A percentile compares a stretch with the other conserved stretches of the same genome.
Conservation (phyloP, 1,139 yeast species). For the Ogataea hybrid region DNA sequence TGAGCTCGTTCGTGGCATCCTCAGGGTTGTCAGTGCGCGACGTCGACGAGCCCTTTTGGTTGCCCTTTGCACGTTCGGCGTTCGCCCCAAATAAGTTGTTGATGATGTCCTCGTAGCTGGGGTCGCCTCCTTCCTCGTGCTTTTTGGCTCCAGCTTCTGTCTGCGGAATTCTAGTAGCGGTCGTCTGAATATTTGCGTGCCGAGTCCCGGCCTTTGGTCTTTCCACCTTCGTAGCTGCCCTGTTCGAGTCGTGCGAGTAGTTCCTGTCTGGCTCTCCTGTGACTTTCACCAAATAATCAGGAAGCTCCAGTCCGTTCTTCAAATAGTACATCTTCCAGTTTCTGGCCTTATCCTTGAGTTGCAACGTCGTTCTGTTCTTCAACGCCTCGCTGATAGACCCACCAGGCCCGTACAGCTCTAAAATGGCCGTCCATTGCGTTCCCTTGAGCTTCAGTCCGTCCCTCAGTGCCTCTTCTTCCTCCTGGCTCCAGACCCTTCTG, state of each 20-base stretch:
- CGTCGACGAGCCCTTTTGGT: conserved; percentile 1
- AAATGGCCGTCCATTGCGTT: conserved; percentile 88
- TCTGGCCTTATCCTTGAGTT: conserved; percentile 91
- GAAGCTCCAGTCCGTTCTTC: conserved; percentile 69
- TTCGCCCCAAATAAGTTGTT: conserved; percentile 21
- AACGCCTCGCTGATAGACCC: conserved; percentile 81
- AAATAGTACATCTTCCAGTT: conserved; percentile 88
- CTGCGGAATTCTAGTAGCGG: conserved; percentile 11
- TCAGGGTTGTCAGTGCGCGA: conserved; percentile 15
- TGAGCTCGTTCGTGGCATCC: conserved; percentile 30
- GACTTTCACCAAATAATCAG: conserved; percentile 73
- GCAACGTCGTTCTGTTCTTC: conserved; percentile 86
- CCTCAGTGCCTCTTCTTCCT: conserved; percentile 82
- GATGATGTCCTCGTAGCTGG: conserved; percentile 26
- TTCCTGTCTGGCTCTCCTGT: conserved; percentile 72
- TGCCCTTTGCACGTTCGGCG: conserved; percentile 8
- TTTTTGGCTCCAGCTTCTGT: conserved; percentile 7
- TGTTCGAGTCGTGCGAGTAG: conserved; percentile 12
- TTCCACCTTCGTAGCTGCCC: conserved; percentile 14
- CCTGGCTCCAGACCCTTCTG: conserved; percentile 81
- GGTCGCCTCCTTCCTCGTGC: conserved; percentile 11
- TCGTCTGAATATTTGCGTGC: conserved; percentile 14
- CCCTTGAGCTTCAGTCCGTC: conserved; percentile 83
- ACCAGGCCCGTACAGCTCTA: conserved; percentile 89
- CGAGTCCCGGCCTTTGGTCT: conserved; percentile 23